These are phyloP conservation scores for Verticillium alfalfae DNA, from an alignment of 2,329 filamentous ascomycete genomes.

Conservation along the genomic window DNA sequence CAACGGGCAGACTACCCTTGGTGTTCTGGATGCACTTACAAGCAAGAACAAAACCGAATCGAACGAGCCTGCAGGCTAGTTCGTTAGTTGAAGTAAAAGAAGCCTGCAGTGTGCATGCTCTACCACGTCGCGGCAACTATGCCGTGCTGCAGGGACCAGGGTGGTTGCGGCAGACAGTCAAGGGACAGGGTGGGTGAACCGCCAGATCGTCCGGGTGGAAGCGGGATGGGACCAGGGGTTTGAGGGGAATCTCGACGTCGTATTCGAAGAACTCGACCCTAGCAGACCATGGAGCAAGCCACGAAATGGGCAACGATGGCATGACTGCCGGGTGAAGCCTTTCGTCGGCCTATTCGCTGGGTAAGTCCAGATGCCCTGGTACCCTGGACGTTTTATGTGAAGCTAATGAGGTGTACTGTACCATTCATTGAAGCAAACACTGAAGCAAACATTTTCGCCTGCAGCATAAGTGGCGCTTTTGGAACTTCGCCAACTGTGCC, in stretches of 20 bases:
- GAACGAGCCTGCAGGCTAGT: not conserved
- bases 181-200: not conserved
- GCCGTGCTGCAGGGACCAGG: not conserved
- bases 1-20: not conserved
- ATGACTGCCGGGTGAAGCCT: no score
- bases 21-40: not conserved
- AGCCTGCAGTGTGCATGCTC: not conserved
- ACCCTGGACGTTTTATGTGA: no score
- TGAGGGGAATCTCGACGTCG: not conserved
- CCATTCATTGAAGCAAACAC: no score
- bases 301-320: no score
- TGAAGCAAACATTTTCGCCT: no score
- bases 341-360: no score
- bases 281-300: not conserved
- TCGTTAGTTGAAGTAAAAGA: not conserved
- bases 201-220: not conserved
- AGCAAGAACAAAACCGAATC: not conserved
- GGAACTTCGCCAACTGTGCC: not conserved
- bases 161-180: not conserved
- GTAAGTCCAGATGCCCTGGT: no score
- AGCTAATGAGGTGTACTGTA: no score
- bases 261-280: not conserved
- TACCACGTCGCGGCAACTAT: not conserved
- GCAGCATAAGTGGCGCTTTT: not conserved
- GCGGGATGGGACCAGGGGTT: not conserved